Base-by-base conservation (phyloP, 257 asterid genomes). In the Primulina tabacum region DNA sequence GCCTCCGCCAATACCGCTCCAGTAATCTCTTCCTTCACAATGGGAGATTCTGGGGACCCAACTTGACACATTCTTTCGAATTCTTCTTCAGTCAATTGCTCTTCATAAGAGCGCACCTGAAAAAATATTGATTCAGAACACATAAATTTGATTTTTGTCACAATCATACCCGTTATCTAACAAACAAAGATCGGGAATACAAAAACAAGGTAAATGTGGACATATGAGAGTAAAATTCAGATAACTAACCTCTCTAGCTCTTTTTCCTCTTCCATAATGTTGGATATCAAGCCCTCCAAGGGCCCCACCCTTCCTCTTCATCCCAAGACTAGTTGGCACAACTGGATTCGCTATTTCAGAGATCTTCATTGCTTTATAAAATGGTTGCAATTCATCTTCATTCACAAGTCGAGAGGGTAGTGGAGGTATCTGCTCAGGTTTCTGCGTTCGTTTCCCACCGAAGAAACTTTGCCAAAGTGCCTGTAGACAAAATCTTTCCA, bases 11-110 rank as follows among this genome's bases (percentile, higher is more conserved):
- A 71, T 71, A 78, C 78, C 77, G 74, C 82, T 64, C 82, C 94
- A 66, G 76, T 67, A 60, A 76, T 69, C 69, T 86, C 95, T 70
- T 87, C 92, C 83, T 77, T 83, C 53, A 68, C 34, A 56, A 6
- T 74, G 69, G 96, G 95, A 75, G 96, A 89, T 30, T 80, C 96
- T 32, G 96, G 96, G 58, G 95, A 77, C 5, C 88, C 99, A 37
- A 74, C 95, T 77, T 88, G 96, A 74, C 99, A 94, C 82, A 94
- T 29, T 77, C 84, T 89, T 80, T 94, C 99, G 80, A 91, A 94
- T 82, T 94, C 99, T 80, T 91, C 97, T 74, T 94, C 99, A 0
- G 97, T 91, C 93, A 89, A 87, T 81, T 89, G 99, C 86, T 94
- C 99, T 87, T 94, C 97, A 75, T 94, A 94, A 33, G 92, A 86